Evolutionary conservation across 805 yeast species (phyloP).

Genomic region (Metschnikowia continentalis): DNA sequence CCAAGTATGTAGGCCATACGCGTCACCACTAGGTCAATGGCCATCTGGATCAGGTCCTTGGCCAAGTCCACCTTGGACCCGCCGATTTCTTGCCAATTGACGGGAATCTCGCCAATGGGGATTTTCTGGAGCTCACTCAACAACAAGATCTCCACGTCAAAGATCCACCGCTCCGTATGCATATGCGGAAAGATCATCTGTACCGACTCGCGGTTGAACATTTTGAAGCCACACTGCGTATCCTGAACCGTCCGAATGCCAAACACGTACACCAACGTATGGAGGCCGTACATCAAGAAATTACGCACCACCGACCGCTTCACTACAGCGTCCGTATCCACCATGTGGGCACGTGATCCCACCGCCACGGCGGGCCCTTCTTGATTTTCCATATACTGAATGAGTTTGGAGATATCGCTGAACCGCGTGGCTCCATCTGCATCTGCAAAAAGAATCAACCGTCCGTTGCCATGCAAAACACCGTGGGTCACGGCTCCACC

Average conservation of each 20-base stretch:
- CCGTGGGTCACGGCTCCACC: slow-evolving; percentile 96
- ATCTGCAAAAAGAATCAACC: slow-evolving; percentile 81
- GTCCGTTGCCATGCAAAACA: slow-evolving; percentile 67
- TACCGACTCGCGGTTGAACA: slow-evolving; percentile 73
- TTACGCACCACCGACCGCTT: slow-evolving; percentile 84
- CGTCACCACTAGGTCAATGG: slow-evolving; percentile 85
- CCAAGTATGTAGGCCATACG: slow-evolving; percentile 85
- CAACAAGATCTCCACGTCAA: slow-evolving; percentile 89
- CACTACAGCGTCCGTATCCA: slow-evolving; percentile 93
- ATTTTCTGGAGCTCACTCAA: slow-evolving; percentile 71
- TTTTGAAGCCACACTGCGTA: slow-evolving; percentile 96
- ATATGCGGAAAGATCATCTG: slow-evolving; percentile 71
- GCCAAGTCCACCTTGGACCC: slow-evolving; percentile 94
- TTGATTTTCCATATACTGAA: slow-evolving; percentile 34
- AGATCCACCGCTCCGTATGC: slow-evolving; percentile 98
- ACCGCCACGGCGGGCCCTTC: slow-evolving; percentile 60
- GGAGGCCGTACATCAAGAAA: slow-evolving; percentile 89
- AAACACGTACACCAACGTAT: slow-evolving; percentile 77
- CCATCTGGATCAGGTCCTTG: slow-evolving; percentile 87
- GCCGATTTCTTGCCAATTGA: slow-evolving; percentile 95
- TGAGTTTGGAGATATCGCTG: slow-evolving; percentile 55
- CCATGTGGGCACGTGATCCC: slow-evolving; percentile 97
- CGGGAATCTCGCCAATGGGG: slow-evolving; percentile 71
- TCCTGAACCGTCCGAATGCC: slow-evolving; percentile 86
- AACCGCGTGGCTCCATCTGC: slow-evolving; percentile 96